Evolutionary conservation across 192 early-diverging fungal species (phyloP).

Genomic region (Thoreauomyces humboldtii): DNA sequence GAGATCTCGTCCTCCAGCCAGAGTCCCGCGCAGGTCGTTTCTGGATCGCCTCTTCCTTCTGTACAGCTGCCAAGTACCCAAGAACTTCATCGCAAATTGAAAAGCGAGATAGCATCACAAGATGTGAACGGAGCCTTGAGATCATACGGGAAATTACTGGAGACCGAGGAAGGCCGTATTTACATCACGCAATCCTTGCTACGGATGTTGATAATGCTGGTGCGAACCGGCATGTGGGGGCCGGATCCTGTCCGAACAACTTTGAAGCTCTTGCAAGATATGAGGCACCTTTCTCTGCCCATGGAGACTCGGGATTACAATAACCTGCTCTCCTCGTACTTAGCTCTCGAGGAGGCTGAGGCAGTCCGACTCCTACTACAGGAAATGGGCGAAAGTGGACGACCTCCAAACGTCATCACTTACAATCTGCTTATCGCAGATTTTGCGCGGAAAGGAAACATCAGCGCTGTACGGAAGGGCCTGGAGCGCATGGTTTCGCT

Average conservation of each 20-base stretch:
- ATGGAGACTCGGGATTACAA: slow-evolving; percentile 15
- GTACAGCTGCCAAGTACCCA: no score
- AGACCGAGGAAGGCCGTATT: neutral
- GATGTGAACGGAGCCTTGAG: slow-evolving; percentile 2
- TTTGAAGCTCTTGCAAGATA: slow-evolving; percentile 2
- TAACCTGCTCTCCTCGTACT: neutral
- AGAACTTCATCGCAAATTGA: neutral
- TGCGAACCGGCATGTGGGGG: neutral
- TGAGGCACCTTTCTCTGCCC: neutral
- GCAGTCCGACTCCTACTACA: neutral
- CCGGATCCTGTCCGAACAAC: neutral
- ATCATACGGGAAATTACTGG: slow-evolving; percentile 1
- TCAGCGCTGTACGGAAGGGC: neutral
- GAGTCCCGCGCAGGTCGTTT: no score
- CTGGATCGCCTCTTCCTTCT: no score
- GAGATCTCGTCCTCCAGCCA: no score
- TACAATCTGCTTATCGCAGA: slow-evolving; percentile 19
- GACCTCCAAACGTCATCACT: neutral
- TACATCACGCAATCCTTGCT: slow-evolving; percentile 2
- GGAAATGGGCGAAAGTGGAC: neutral
- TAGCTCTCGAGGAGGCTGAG: neutral
- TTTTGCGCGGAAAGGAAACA: slow-evolving; percentile 15
- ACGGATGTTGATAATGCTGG: neutral
- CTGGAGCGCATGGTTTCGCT: slow-evolving; percentile 8
- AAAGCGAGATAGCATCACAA: neutral